Base-by-base conservation (phyloP, 2,329 filamentous ascomycete species). In the Aschersonia sp. region DNA sequence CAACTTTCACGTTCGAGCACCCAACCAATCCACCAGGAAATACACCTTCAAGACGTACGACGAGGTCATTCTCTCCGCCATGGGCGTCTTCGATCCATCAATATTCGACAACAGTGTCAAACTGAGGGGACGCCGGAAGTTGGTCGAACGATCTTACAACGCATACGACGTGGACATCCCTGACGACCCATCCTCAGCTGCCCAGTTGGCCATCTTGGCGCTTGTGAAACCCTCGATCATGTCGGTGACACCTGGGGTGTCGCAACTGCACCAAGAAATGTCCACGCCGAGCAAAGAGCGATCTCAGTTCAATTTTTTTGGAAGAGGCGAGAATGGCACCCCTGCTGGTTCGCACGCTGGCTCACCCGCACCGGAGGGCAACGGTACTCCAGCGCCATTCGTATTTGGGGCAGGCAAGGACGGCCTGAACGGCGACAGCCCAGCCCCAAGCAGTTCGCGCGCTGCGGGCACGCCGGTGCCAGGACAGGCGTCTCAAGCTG, bases 31-130 rank as follows among this genome's bases (percentile, higher is more conserved):
- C 46, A 98, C 92, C 1, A 77, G 82, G 52, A 95, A 95, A 65
- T 97, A 94, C 65, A 79, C 81, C 41, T 97, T 95, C 73, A 97
- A 97, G 71, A 89, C 86, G 1, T 98, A 97, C 59, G 92, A 98
- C 55, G 92, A 97, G 63, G 84, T 94, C 29, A 86, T 94, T 55
- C 73, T 98, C n/a, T 84, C 92, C 0, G 84, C 89, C 1, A 87
- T 95, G 83, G 89, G 88, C n/a, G 85, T 89, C 57, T 95, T 94
- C 62, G 84, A 90, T 50, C 90, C 92, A 0, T 70, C 77, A 2
- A 83, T 95, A 47, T 95, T 97, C 55, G 87, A 94, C 60, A 83
- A 88, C 56, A 79, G 75, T 31, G 67, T 76, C 37, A 98, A 98
- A 68, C 75, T 97, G 9, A 70, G 74, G 22, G 83, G 86, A 41